Conservation (phyloP, 495 filamentous ascomycete species). For the Pyrenopolyporus hunteri region DNA sequence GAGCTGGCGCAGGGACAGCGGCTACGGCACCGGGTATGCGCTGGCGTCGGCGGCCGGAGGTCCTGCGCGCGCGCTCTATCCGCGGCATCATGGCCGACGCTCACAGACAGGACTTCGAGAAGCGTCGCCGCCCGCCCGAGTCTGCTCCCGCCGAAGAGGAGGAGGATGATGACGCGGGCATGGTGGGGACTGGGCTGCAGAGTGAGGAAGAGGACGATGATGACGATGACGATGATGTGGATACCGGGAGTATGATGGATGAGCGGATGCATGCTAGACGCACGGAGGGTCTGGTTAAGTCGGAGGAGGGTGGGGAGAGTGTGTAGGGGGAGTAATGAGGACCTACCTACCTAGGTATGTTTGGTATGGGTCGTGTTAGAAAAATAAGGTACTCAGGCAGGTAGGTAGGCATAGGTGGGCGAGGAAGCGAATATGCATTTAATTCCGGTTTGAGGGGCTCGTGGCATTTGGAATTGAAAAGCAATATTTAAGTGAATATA, state of each 20-base stretch:
- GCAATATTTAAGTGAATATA: no score
- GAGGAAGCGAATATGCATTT: no score
- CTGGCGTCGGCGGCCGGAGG: slow-evolving; percentile 38
- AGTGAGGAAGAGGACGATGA: slow-evolving; percentile 40
- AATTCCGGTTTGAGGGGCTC: no score
- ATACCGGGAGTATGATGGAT: slow-evolving; percentile 39
- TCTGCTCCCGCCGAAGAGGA: neutral
- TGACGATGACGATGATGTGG: slow-evolving; percentile 48
- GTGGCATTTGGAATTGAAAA: no score
- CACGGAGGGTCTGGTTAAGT: slow-evolving; percentile 17
- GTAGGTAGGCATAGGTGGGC: no score
- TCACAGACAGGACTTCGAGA: slow-evolving; percentile 88
- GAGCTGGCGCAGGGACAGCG: no score
- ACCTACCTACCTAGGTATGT: no score
- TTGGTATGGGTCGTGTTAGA: no score
- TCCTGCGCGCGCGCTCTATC: slow-evolving; percentile 58
- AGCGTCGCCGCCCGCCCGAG: slow-evolving; percentile 61
- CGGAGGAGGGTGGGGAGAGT: slow-evolving; percentile 13
- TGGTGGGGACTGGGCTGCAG: slow-evolving; percentile 12
- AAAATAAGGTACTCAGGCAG: no score
- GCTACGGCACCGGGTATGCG: no score
- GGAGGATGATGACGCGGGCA: neutral
- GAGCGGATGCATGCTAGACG: slow-evolving; percentile 37
- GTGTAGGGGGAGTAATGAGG: neutral
- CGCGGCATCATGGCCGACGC: slow-evolving; percentile 67